Conservation (phyloP, 2,329 filamentous ascomycete genomes). For the Diaporthe vaccinii region DNA sequence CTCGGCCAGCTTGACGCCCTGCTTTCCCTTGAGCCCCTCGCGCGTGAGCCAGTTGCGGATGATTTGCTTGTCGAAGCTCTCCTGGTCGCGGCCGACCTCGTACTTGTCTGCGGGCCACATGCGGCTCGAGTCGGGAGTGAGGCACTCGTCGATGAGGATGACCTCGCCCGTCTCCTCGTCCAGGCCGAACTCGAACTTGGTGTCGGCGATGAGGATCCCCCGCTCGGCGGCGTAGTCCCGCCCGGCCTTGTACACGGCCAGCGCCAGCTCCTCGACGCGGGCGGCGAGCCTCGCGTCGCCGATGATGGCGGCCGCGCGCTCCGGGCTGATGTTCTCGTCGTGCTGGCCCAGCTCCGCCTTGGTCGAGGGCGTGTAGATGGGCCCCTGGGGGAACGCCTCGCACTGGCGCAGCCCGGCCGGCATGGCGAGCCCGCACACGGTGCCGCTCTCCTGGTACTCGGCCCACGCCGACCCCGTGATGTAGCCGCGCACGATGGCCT, state of each 20-base stretch:
- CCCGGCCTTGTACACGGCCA: conserved; percentile 74
- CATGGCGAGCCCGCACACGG: conserved; percentile 82
- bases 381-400: conserved; percentile 73
- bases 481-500: conserved; percentile 91
- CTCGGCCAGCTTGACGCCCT: conserved; percentile 78
- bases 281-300: conserved; percentile 72
- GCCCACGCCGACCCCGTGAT: conserved; percentile 88
- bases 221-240: conserved; percentile 73
- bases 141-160: conserved; percentile 85
- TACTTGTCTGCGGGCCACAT: conserved; percentile 88
- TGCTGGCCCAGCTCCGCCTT: conserved; percentile 85
- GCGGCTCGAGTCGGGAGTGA: conserved; percentile 86
- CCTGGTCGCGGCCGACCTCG: conserved; percentile 79
- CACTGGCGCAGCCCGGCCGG: conserved; percentile 78
- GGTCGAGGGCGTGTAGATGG: conserved; percentile 83
- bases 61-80: conserved; percentile 91
- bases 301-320: conserved; percentile 73
- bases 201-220: conserved; percentile 80
- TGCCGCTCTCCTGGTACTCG: conserved; percentile 79
- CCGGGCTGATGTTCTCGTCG: conserved; percentile 87
- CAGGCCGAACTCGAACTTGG: conserved; percentile 75
- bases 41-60: conserved; percentile 85
- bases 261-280: conserved; percentile 74
- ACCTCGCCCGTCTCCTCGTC: conserved; percentile 75
- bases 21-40: conserved; percentile 81